A percentile compares a stretch with the other conserved stretches of the same genome.
Evolutionary conservation across 345 rosid genomes (phyloP).

Genomic region (Euphorbia peplus): DNA sequence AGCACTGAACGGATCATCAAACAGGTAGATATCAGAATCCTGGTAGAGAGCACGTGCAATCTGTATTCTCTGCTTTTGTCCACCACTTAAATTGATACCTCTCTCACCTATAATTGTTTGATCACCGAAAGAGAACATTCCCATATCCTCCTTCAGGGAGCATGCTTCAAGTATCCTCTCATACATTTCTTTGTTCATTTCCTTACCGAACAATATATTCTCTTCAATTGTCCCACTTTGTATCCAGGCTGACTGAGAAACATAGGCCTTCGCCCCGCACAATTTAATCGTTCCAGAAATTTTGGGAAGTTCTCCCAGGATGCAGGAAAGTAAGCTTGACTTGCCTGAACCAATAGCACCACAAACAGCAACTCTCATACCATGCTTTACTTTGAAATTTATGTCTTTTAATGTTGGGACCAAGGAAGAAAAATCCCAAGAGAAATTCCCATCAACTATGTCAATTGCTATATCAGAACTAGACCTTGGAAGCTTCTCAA

Average conservation of each 20-base stretch:
- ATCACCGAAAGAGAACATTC: conserved; percentile 39
- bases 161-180: conserved; percentile 33
- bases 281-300: conserved; percentile 27
- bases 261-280: conserved; percentile 38
- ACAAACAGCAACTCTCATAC: conserved; percentile 35
- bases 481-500: conserved; percentile 24
- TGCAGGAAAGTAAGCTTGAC: conserved; percentile 32
- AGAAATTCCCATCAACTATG: conserved; percentile 30
- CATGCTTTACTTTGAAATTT: conserved; percentile 26
- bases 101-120: conserved; percentile 47
- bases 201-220: conserved; percentile 34
- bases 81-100: conserved; percentile 45
- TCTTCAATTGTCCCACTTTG: conserved; percentile 36
- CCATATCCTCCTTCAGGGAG: conserved; percentile 34
- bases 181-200: conserved; percentile 26
- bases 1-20: conserved; percentile 48
- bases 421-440: conserved; percentile 31
- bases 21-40: conserved; percentile 40
- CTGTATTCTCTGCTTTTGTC: conserved; percentile 44
- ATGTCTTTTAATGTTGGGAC: conserved; percentile 24
- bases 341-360: conserved; percentile 38
- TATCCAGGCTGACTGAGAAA: conserved; percentile 37
- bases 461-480: conserved; percentile 26
- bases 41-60: conserved; percentile 44
- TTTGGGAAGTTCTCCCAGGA: conserved; percentile 32